Evolutionary conservation across 2,329 filamentous ascomycete genomes (phyloP).

Genomic region (Aspergillus bombycis): DNA sequence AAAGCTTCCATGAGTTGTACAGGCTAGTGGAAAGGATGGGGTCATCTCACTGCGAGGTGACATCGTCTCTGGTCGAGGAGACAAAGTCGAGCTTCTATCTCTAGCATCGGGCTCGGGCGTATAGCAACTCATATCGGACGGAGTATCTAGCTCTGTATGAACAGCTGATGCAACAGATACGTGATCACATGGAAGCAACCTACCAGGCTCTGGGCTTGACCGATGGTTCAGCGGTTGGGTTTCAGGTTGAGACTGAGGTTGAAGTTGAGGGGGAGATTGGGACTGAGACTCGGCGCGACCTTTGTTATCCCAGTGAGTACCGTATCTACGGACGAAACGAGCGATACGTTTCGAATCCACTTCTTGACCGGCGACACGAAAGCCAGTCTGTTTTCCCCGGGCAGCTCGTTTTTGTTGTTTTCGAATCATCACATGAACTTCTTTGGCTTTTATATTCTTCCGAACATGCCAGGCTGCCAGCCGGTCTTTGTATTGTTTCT

Average conservation of each 20-base stretch:
- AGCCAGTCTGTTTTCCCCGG: constrained; percentile 41
- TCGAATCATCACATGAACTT: constrained; percentile 42
- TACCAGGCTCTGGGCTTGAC: constrained; percentile 38
- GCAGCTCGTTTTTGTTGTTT: constrained; percentile 43
- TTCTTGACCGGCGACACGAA: constrained; percentile 38
- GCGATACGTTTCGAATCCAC: constrained; percentile 40
- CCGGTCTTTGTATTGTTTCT: constrained; percentile 45
- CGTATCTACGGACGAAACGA: constrained; percentile 38
- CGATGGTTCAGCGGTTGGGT: constrained; percentile 1
- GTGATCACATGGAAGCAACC: constrained; percentile 8
- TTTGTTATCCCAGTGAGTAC: constrained; percentile 30
- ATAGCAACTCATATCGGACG: constrained; percentile 43
- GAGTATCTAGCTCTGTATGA: constrained; percentile 31
- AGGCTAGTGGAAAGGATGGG: background rate
- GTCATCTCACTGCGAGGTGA: constrained; percentile 29
- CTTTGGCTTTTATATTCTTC: constrained; percentile 43
- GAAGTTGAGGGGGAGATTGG: constrained; percentile 6
- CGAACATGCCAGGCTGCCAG: constrained; percentile 41
- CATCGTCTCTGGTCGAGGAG: constrained; percentile 33
- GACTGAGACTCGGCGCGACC: constrained; percentile 11
- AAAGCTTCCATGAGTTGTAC: background rate
- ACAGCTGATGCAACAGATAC: background rate
- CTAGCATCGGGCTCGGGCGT: constrained; percentile 34
- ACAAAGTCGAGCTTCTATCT: constrained; percentile 32
- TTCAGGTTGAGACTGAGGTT: constrained; percentile 17